Evolutionary conservation across 768 basidiomycete species (phyloP).

Genomic region (Trametes elegans): DNA sequence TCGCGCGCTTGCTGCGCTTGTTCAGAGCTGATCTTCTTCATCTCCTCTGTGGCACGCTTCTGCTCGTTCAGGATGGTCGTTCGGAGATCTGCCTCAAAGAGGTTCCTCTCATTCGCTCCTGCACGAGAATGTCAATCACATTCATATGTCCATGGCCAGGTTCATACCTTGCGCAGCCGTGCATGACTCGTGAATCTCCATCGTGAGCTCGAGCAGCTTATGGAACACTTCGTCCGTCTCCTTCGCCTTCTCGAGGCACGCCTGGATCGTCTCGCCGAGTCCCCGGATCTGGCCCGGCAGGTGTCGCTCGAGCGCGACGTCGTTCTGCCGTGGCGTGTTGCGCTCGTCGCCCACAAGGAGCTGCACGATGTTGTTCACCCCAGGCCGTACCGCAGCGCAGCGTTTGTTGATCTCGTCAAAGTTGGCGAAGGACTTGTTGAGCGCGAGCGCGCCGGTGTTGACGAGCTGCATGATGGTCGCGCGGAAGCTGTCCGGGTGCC

Average conservation of each 20-base stretch:
- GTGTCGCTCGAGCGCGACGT: neutral
- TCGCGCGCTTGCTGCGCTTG: neutral
- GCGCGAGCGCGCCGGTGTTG: slow-evolving; percentile 1
- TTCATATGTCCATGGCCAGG: neutral
- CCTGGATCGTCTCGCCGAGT: neutral
- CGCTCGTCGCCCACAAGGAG: neutral
- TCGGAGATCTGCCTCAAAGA: neutral
- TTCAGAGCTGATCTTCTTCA: neutral
- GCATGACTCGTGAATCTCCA: slow-evolving; percentile 1
- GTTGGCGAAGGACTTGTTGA: slow-evolving; percentile 4
- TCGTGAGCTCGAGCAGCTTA: neutral
- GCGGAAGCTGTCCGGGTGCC: slow-evolving; percentile 3
- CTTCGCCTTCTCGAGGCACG: neutral
- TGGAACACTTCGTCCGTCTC: neutral
- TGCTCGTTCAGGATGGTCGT: neutral
- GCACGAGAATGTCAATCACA: neutral
- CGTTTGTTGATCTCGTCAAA: slow-evolving; percentile 8
- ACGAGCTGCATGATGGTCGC: slow-evolving; percentile 4
- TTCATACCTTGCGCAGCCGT: neutral
- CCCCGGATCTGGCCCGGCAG: neutral
- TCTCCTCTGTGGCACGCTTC: neutral
- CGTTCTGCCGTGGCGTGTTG: slow-evolving; percentile 1
- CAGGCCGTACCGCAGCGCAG: neutral
- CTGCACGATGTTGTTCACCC: slow-evolving; percentile 4
- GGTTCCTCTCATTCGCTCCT: neutral